Evolutionary conservation across 1,284 basidiomycete genomes (phyloP).

Genomic region (Cystobasidiaceae sp.): DNA sequence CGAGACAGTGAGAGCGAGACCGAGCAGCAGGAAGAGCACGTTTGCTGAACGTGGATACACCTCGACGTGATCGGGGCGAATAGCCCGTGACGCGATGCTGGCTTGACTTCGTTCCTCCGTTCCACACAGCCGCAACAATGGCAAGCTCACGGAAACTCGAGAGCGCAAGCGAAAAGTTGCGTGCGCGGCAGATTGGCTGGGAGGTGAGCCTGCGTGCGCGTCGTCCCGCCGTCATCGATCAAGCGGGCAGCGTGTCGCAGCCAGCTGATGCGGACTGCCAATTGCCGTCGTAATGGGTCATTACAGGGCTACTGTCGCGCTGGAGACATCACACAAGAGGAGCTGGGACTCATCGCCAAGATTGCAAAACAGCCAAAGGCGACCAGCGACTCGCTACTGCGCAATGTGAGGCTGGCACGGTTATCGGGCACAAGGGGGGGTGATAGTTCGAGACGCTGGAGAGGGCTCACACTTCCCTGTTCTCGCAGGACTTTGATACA

Average conservation of each 20-base stretch:
- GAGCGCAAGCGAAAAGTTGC: constrained; percentile 28
- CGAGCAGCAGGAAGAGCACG: neutral
- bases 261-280: neutral
- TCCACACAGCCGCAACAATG: too few relatives aligned
- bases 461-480: too few relatives aligned
- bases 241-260: neutral
- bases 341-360: constrained; percentile 83
- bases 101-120: neutral
- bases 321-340: constrained; percentile 79
- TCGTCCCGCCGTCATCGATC: neutral
- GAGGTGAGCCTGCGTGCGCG: constrained; percentile 17
- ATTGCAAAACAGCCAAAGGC: constrained; percentile 51
- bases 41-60: neutral
- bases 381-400: constrained; percentile 35
- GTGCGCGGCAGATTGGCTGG: constrained; percentile 28
- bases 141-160: constrained; percentile 31
- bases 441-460: neutral
- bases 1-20: neutral
- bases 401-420: constrained; percentile 26
- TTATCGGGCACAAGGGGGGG: neutral
- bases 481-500: constrained; percentile 56
- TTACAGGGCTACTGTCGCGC: constrained; percentile 87
- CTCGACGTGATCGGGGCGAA: neutral
- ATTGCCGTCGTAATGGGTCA: neutral
- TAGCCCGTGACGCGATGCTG: neutral